These are phyloP conservation scores for Hymenoscyphus fructigenus DNA, from an alignment of 2,329 filamentous ascomycete species.

Conservation along the genomic window DNA sequence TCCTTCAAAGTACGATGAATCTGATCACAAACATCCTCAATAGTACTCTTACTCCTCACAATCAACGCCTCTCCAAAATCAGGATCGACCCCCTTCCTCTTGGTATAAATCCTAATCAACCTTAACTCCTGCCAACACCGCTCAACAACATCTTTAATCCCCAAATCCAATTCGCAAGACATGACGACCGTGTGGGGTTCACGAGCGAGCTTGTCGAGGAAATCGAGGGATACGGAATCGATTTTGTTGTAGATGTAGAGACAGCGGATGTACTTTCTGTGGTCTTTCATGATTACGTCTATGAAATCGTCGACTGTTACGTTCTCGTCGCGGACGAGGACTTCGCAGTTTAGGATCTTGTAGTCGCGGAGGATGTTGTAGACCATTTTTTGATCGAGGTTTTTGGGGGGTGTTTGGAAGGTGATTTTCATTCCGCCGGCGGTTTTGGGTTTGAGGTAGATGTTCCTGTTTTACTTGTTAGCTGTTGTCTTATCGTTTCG, in stretches of 20 bases:
- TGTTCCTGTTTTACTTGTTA: constrained; percentile 62
- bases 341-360: constrained; percentile 97
- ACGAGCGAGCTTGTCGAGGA: constrained; percentile 85
- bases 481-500: neutral
- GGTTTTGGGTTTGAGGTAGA: constrained; percentile 94
- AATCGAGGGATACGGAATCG: constrained; percentile 89
- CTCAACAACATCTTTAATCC: constrained; percentile 90
- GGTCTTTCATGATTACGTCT: constrained; percentile 98
- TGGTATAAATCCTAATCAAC: constrained; percentile 92
- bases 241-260: constrained; percentile 99
- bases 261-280: constrained; percentile 92
- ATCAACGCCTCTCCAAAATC: constrained; percentile 91
- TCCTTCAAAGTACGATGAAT: constrained; percentile 95
- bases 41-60: constrained; percentile 80
- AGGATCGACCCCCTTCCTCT: constrained; percentile 88
- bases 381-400: constrained; percentile 95
- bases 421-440: constrained; percentile 99
- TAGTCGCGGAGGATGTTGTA: constrained; percentile 98
- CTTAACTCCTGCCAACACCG: constrained; percentile 91
- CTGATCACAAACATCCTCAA: constrained; percentile 96
- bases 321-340: constrained; percentile 90
- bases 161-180: constrained; percentile 94
- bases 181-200: constrained; percentile 96
- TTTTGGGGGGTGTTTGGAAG: constrained; percentile 84
- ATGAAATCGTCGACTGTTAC: constrained; percentile 98